A percentile compares a stretch with the other conserved stretches of the same genome.
phyloP scores from a whole-genome alignment of 2,329 filamentous ascomycete species.

The Akanthomyces uredinophilus region DNA sequence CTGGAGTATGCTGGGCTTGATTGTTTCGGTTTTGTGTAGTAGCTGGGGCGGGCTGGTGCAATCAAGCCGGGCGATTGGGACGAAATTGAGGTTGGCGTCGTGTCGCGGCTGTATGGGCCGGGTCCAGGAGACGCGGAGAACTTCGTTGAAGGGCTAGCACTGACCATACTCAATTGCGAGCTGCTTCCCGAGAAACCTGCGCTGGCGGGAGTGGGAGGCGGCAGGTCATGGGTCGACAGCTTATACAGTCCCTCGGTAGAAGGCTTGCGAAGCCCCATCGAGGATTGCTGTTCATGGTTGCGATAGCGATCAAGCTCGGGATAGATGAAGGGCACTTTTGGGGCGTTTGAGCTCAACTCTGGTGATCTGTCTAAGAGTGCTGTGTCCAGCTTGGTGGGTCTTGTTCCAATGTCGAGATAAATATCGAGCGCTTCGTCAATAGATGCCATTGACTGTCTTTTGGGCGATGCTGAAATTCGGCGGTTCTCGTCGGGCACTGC shows the following conservation, averaged over 20 bases:
- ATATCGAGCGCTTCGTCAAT: conserved; percentile 7
- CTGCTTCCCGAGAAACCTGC: conserved; percentile 53
- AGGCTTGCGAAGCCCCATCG: conserved; percentile 26
- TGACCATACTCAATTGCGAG: conserved; percentile 54
- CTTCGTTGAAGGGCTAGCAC: conserved; percentile 67
- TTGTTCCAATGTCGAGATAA: conserved; percentile 22
- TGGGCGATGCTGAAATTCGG: not conserved
- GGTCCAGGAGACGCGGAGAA: conserved; percentile 69
- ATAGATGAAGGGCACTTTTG: conserved; percentile 44
- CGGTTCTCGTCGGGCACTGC: conserved; percentile 25
- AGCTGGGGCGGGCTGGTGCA: conserved; percentile 39
- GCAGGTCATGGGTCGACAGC: conserved; percentile 58
- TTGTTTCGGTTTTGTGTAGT: conserved; percentile 45
- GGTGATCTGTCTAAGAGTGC: conserved; percentile 37
- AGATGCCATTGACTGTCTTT: conserved; percentile 7
- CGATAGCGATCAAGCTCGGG: conserved; percentile 60
- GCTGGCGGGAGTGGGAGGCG: conserved; percentile 55
- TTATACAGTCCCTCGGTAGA: conserved; percentile 48
- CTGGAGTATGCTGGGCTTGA: conserved; percentile 51
- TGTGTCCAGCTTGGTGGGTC: conserved; percentile 38
- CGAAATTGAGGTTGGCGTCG: conserved; percentile 72
- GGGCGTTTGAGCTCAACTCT: conserved; percentile 34
- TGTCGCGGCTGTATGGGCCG: conserved; percentile 68
- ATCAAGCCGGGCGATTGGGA: conserved; percentile 65
- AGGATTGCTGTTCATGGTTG: conserved; percentile 35